These are phyloP conservation scores for Brettanomyces naardenensis DNA, from an alignment of 805 yeast species.

Conservation along the genomic window DNA sequence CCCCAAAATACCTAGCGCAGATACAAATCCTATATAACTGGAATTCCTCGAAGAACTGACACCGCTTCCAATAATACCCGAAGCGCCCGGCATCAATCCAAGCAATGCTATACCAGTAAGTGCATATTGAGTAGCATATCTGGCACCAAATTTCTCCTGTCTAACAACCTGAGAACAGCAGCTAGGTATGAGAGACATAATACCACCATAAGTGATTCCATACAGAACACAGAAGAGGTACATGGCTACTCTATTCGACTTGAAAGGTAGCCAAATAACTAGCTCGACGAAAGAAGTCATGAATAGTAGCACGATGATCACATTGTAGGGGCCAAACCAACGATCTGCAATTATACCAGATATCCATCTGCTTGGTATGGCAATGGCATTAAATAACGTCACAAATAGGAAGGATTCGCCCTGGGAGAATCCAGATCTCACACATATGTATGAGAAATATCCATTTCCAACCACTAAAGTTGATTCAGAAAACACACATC, in stretches of 20 bases:
- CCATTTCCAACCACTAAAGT: constrained; percentile 38
- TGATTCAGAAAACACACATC: constrained; percentile 37
- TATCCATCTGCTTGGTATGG: constrained; percentile 24
- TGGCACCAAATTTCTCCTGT: constrained; percentile 51
- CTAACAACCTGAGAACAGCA: constrained; percentile 50
- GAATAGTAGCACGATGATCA: constrained; percentile 24
- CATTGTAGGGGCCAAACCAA: constrained; percentile 42
- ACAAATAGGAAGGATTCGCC: constrained; percentile 35
- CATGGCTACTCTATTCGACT: constrained; percentile 29
- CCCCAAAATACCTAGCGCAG: constrained; percentile 7
- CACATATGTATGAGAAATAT: constrained; percentile 41
- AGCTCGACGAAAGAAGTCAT: constrained; percentile 37
- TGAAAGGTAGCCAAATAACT: constrained; percentile 57
- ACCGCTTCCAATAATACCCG: constrained; percentile 10
- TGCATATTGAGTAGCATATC: constrained; percentile 55
- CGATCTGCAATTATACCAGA: constrained; percentile 24
- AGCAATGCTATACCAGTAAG: constrained; percentile 28
- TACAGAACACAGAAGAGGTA: constrained; percentile 42
- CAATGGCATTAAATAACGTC: constrained; percentile 37
- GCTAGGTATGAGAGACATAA: constrained; percentile 53
- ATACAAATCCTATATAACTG: constrained; percentile 9
- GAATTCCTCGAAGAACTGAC: constrained; percentile 3
- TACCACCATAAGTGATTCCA: constrained; percentile 51
- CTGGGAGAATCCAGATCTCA: constrained; percentile 34
- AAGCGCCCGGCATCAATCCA: constrained; percentile 34